A percentile compares a stretch with the other conserved stretches of the same genome.
Evolutionary conservation across 2,329 filamentous ascomycete genomes (phyloP).

Genomic region (Colletotrichum orbiculare): DNA sequence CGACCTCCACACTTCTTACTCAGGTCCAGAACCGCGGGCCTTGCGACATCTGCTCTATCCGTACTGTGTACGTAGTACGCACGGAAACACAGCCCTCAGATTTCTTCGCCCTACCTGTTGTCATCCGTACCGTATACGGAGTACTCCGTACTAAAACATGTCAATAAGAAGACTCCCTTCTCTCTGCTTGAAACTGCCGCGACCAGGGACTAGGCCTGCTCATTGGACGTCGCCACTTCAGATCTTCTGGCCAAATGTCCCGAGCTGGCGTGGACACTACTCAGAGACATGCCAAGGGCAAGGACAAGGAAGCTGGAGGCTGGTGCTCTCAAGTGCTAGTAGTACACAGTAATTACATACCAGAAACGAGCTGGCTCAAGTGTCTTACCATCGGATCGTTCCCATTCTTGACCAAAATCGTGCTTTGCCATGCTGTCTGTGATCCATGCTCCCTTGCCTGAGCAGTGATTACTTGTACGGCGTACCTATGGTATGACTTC

Average conservation of each 20-base stretch:
- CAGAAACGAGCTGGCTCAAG: not conserved
- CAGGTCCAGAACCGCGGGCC: too few species aligned
- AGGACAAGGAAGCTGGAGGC: not conserved
- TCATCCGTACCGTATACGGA: too few species aligned
- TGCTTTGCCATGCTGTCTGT: too few species aligned
- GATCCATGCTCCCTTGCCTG: too few species aligned
- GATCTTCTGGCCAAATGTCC: conserved; percentile 7
- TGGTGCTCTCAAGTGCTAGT: too few species aligned
- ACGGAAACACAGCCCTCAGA: too few species aligned
- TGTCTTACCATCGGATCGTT: conserved; percentile 24
- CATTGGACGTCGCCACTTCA: conserved; percentile 8
- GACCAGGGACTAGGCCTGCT: conserved; percentile 22
- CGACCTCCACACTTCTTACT: not conserved
- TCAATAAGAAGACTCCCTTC: conserved; percentile 2
- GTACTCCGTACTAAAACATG: conserved; percentile 15
- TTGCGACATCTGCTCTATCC: too few species aligned
- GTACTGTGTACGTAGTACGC: too few species aligned
- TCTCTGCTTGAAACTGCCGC: conserved; percentile 22
- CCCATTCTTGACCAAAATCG: not conserved
- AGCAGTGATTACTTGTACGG: too few species aligned
- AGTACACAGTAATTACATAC: too few species aligned
- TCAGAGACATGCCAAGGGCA: conserved; percentile 16
- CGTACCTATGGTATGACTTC: too few species aligned
- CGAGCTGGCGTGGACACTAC: conserved; percentile 17
- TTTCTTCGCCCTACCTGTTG: too few species aligned